Base-by-base conservation (phyloP, 2,329 filamentous ascomycete genomes). In the Huntiella moniliformis region DNA sequence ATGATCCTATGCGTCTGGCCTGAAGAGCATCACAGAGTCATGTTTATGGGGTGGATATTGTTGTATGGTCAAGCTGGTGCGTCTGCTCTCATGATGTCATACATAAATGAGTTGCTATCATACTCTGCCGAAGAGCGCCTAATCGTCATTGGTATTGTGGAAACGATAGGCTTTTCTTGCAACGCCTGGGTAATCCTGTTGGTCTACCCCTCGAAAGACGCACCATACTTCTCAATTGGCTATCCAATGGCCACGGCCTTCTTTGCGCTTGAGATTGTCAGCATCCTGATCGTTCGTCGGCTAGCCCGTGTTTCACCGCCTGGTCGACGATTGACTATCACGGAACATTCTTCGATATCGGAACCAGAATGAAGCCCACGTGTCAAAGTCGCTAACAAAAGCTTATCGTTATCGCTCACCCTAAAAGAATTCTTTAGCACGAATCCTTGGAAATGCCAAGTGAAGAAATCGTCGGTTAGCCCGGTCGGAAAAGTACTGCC, bases 141-240 rank as follows among this genome's bases (percentile, higher is more conserved):
- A 2, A 53, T 71, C 4, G 65, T 69, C 3, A 62, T 70, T 2
- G 67, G 66, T 0, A 60, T 68, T 11, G 67, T 70, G 54, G 66
- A 68, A 52, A 62, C 62, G 0, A 55, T 58, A 2, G 62, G 60
- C 0, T 68, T 67, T 49, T 63, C 61, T 0, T 64, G 67, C 40
- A 60, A 64, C 49, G 61, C 64, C 0, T 67, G 64, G 60, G 56
- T 68, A 4, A 63, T 63, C 3, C 46, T 65, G 6, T 49, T 65
- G 28, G 55, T 58, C 4, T 63, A 61, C 45, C 54, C 61, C 18
- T 56, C 57, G 0, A 54, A 54, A 2, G 55, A 66, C 6, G 58
- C 59, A 2, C 63, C 63, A n/a, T 55, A 56, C 15, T 66, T 65
- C 48, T 57, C 52, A 4, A 61, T 61, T 34, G 63, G 63, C 1